Percentiles rank a stretch among this genome's conserved stretches.
phyloP scores from a whole-genome alignment of 441 rosid species.

The Gossypium gossypioides region DNA sequence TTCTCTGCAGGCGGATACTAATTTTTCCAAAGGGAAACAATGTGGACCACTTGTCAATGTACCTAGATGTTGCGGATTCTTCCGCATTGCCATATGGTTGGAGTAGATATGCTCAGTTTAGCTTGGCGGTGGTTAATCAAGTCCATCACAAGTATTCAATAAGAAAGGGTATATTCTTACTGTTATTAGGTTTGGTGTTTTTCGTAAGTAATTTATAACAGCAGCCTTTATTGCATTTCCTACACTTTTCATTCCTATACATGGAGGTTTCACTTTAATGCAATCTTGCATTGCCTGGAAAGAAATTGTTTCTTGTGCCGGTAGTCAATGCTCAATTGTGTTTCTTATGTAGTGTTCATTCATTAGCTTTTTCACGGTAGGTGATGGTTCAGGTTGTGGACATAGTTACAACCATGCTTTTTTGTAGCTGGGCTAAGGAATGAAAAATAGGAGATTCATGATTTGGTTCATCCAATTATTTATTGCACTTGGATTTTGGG shows the following conservation, averaged over 20 bases:
- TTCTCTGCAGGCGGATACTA: constrained; percentile 62
- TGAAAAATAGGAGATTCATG: not conserved
- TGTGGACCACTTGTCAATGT: constrained; percentile 88
- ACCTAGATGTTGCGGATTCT: constrained; percentile 85
- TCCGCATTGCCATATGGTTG: constrained; percentile 68
- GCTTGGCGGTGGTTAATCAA: constrained; percentile 78
- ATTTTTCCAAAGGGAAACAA: constrained; percentile 92
- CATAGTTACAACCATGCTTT: not conserved
- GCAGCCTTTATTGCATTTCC: not conserved
- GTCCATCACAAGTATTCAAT: constrained; percentile 49
- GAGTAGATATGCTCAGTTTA: constrained; percentile 88
- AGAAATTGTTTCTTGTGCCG: not conserved
- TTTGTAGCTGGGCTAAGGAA: not conserved
- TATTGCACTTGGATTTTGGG: not conserved
- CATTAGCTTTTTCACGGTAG: not conserved
- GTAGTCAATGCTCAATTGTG: not conserved
- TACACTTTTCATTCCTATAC: not conserved
- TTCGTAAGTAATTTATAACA: not conserved
- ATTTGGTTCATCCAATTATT: not conserved
- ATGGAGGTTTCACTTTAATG: not conserved
- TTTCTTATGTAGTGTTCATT: not conserved
- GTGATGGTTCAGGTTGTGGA: not conserved
- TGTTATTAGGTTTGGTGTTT: not conserved
- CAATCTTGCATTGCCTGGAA: not conserved
- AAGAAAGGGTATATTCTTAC: constrained; percentile 54